These are phyloP conservation scores for Magnusiomyces ingens DNA, from an alignment of 1,139 yeast genomes.

Conservation along the genomic window DNA sequence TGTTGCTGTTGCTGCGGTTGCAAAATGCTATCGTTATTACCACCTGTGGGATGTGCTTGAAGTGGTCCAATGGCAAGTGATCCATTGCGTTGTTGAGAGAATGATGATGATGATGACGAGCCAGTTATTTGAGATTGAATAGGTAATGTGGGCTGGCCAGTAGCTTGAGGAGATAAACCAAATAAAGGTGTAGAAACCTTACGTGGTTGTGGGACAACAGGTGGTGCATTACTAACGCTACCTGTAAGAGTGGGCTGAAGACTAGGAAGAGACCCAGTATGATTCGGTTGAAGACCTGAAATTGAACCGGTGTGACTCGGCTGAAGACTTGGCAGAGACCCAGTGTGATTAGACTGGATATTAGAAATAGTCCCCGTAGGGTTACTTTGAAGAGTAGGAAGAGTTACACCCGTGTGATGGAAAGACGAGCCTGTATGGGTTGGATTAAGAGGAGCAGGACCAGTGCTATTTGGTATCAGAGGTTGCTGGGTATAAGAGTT, in stretches of 20 bases:
- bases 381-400: conserved; percentile 6
- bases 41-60: conserved; percentile 5
- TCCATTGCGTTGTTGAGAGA: neutral
- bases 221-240: neutral
- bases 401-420: conserved; percentile 1
- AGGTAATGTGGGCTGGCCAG: conserved; percentile 5
- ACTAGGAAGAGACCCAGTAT: neutral
- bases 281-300: neutral
- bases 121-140: conserved; percentile 10
- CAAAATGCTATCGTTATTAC: neutral
- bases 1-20: neutral
- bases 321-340: neutral
- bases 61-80: conserved; percentile 6
- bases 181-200: neutral
- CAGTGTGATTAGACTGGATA: neutral
- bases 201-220: conserved; percentile 3
- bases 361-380: neutral
- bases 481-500: conserved; percentile 6
- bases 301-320: neutral
- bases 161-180: conserved; percentile 12
- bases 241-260: conserved; percentile 1
- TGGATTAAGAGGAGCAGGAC: neutral
- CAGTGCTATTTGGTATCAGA: neutral
- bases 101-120: neutral
- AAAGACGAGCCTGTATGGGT: neutral